These are phyloP conservation scores for Apodospora peruviana DNA, from an alignment of 495 filamentous ascomycete genomes.

Conservation along the genomic window DNA sequence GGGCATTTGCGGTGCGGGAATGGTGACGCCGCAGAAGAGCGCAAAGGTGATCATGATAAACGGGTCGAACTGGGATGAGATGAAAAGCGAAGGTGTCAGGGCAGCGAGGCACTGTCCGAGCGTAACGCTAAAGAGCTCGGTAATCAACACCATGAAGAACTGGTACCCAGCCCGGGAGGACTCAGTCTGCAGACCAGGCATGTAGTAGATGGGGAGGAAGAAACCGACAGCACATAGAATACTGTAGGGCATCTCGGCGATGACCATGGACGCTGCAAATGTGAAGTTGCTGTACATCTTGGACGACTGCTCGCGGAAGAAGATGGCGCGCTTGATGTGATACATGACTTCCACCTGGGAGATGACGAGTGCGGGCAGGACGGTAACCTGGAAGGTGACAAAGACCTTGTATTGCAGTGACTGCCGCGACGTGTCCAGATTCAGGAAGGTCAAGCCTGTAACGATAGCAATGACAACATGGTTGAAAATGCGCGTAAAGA, in stretches of 20 bases:
- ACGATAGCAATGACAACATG: constrained; percentile 67
- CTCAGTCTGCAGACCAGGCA: constrained; percentile 54
- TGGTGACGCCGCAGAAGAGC: constrained; percentile 79
- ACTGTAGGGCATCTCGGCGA: constrained; percentile 73
- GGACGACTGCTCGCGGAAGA: constrained; percentile 70
- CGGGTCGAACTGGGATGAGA: constrained; percentile 68
- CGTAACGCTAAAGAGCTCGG: constrained; percentile 70
- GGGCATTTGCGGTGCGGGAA: constrained; percentile 69
- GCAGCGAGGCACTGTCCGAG: constrained; percentile 65
- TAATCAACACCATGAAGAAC: constrained; percentile 75
- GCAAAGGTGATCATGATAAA: constrained; percentile 74
- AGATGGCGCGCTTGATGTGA: constrained; percentile 65
- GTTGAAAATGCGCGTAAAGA: constrained; percentile 72
- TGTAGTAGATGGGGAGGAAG: constrained; percentile 72
- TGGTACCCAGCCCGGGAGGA: constrained; percentile 67
- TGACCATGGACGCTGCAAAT: constrained; percentile 63
- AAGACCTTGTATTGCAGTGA: constrained; percentile 76
- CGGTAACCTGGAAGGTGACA: constrained; percentile 76
- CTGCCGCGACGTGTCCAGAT: constrained; percentile 60
- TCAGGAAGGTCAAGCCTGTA: constrained; percentile 66
- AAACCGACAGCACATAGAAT: constrained; percentile 68
- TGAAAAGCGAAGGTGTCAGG: constrained; percentile 63
- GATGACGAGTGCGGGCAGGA: constrained; percentile 70
- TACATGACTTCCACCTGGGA: constrained; percentile 75
- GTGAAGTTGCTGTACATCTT: constrained; percentile 74